Base-by-base conservation (phyloP, 2,329 filamentous ascomycete species). In the Penicillium sumatraense region DNA sequence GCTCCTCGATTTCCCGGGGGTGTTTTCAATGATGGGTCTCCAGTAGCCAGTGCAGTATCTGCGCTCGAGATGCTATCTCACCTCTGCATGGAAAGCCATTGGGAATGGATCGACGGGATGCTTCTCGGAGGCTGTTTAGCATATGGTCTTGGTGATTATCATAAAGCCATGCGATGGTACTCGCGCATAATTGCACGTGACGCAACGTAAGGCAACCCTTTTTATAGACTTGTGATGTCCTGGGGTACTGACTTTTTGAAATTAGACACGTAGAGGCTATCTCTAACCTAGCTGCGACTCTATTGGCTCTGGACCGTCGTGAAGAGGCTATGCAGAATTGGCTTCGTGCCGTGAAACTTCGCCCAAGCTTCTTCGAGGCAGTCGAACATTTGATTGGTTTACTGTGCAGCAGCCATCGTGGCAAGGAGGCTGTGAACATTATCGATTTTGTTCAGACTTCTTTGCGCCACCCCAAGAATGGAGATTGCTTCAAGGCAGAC, bases 51-150 rank as follows among this genome's bases (percentile, higher is more conserved):
- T 60, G 91, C 91, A 8, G 83, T 81, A 44, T 79, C 83, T 6
- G 89, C 89, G 2, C 75, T 96, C 18, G 85, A 90, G 33, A 85
- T 91, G 66, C 80, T 96, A 18, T 86, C 85, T 14, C 85, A 81
- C 60, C 76, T 96, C 6, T 96, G 91, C 69, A 86, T 89, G 65
- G 88, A 93, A 70, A 91, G 88, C 66, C 83, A 82, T 9, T 95
- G 91, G 90, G 84, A 86, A 64, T 99, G 95, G 95, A 84, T 92
- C 50, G 93, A 98, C 69, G 95, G 95, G 2, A 93, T 98, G 80
- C 80, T 98, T 35, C 80, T 98, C 6, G 91, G 90, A 35, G 95
- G 95, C 2, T 98, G 95, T 75, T 80, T 99, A 54, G 89, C 93
- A 47, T 98, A 98, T 76, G 93, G 90, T 7, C 77, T 98, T 13